These are phyloP conservation scores for Salinomyces thailandicus DNA, from an alignment of 2,329 filamentous ascomycete species.

Conservation along the genomic window DNA sequence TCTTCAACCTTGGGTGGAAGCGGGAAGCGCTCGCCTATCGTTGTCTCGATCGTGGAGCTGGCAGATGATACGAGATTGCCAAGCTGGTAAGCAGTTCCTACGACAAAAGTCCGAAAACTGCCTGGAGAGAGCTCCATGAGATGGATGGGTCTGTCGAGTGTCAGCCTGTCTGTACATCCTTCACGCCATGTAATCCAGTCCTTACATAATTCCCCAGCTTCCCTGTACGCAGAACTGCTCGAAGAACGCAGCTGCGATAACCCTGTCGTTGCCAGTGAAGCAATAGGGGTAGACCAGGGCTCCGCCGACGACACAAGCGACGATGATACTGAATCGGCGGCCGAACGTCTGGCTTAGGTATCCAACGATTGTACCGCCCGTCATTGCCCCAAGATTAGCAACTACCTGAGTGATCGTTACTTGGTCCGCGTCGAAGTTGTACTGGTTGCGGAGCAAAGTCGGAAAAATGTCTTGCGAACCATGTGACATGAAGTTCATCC, in stretches of 20 bases:
- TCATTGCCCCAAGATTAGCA: constrained; percentile 41
- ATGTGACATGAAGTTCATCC: no score
- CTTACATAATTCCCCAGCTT: constrained; percentile 31
- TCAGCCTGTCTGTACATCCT: neutral
- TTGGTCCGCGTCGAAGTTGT: constrained; percentile 40
- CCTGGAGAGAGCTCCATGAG: constrained; percentile 67
- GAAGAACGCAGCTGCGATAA: constrained; percentile 77
- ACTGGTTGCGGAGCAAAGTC: constrained; percentile 50
- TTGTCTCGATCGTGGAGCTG: constrained; percentile 34
- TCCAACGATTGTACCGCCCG: constrained; percentile 36
- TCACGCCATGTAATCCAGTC: no score
- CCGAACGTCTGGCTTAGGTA: constrained; percentile 39
- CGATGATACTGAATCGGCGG: constrained; percentile 38
- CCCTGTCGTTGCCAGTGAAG: constrained; percentile 49
- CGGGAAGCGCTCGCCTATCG: constrained; percentile 33
- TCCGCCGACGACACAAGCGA: constrained; percentile 51
- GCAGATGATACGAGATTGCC: constrained; percentile 56
- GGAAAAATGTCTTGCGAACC: constrained; percentile 59
- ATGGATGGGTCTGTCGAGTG: constrained; percentile 43
- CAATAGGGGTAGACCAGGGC: constrained; percentile 77
- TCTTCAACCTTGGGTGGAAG: constrained; percentile 32
- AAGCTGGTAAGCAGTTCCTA: constrained; percentile 65
- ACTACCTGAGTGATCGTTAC: constrained; percentile 42
- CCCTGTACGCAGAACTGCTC: constrained; percentile 43
- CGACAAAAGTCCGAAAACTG: constrained; percentile 62